Evolutionary conservation across 2,329 filamentous ascomycete species (phyloP).

Genomic region (Fusarium neocosmosporiellum): DNA sequence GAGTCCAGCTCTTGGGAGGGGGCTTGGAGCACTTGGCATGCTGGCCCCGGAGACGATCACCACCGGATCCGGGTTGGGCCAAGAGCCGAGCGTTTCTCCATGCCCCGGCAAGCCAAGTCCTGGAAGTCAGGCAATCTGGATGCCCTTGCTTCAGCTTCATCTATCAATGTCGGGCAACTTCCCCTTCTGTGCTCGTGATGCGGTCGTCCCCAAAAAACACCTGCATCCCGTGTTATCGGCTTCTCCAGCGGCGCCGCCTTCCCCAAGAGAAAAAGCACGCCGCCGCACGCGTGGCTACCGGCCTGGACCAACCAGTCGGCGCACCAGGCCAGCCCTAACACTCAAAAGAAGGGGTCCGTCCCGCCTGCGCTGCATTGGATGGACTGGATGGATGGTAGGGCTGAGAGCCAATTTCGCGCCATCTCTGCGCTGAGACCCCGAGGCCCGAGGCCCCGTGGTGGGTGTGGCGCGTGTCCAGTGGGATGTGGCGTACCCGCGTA

Average conservation of each 20-base stretch:
- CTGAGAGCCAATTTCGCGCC: constrained; percentile 1
- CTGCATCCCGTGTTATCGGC: neutral
- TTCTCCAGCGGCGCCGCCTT: neutral
- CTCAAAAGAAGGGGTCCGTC: constrained; percentile 1
- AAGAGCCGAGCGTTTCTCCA: constrained; percentile 33
- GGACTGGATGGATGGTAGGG: constrained; percentile 6
- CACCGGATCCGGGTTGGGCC: constrained; percentile 1
- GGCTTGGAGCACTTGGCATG: constrained; percentile 17
- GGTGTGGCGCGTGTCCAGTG: neutral
- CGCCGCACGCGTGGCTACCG: neutral
- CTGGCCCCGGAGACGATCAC: constrained; percentile 17
- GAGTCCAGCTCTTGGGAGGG: constrained; percentile 1
- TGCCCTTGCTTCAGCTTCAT: constrained; percentile 8
- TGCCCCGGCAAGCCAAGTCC: constrained; percentile 15
- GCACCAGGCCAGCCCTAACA: constrained; percentile 5
- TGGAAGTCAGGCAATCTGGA: constrained; percentile 15
- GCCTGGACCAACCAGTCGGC: neutral
- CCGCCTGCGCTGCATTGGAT: neutral
- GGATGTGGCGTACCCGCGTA: neutral
- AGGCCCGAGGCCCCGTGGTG: constrained; percentile 3
- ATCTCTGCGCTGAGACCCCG: neutral
- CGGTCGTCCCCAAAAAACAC: neutral
- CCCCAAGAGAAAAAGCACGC: neutral
- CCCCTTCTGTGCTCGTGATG: neutral
- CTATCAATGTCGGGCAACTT: neutral